Evolutionary conservation across 2,329 filamentous ascomycete genomes (phyloP).

Genomic region (Scedosporium apiospermum): DNA sequence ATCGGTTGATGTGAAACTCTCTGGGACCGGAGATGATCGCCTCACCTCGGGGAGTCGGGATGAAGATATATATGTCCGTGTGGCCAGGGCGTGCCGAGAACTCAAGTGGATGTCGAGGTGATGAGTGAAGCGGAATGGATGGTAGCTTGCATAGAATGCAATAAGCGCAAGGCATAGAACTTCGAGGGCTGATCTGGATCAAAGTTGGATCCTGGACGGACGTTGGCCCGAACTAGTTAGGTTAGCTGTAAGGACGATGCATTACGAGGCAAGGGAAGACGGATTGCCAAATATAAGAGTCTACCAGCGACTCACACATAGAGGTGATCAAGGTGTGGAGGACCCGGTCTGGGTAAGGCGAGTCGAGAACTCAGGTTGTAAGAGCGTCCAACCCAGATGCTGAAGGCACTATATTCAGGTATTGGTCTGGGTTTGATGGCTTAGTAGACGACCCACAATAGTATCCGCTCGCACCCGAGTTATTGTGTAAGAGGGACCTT

Average conservation of each 20-base stretch:
- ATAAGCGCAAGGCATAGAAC: background rate
- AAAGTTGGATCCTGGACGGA: background rate
- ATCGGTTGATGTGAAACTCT: background rate
- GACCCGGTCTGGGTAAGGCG: background rate
- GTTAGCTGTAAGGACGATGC: background rate
- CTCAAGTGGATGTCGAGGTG: background rate
- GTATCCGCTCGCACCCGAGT: background rate
- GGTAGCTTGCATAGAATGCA: background rate
- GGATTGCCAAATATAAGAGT: background rate
- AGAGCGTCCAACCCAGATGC: background rate
- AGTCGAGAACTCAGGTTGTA: background rate
- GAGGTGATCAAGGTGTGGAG: slow-evolving; percentile 1
- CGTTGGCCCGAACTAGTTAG: background rate
- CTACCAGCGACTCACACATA: background rate
- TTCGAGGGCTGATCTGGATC: background rate
- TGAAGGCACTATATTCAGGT: background rate
- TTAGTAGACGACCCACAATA: slow-evolving; percentile 1
- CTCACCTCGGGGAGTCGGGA: background rate
- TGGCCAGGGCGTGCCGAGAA: background rate
- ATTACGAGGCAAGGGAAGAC: background rate
- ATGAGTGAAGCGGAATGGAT: background rate
- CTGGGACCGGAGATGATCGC: background rate
- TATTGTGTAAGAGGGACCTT: background rate
- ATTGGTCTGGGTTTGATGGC: background rate
- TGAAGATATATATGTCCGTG: background rate